A percentile compares a stretch with the other conserved stretches of the same genome.
Evolutionary conservation across 148 eudicot genomes (phyloP).

Genomic region (Pharnaceum exiguum): DNA sequence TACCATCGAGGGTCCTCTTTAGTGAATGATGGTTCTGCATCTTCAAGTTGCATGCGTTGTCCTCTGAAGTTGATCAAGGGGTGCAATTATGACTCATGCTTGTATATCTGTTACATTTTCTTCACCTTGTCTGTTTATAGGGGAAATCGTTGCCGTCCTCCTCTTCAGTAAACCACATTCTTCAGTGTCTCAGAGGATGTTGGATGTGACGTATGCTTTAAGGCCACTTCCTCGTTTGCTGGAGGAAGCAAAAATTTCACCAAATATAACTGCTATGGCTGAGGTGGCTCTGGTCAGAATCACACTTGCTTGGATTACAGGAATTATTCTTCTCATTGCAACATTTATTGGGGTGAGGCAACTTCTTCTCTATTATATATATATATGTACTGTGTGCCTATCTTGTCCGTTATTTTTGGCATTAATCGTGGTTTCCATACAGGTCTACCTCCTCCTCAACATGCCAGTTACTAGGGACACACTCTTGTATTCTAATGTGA

Average conservation of each 20-base stretch:
- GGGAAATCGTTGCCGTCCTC: slow-evolving; percentile 72
- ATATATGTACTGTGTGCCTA: not conserved
- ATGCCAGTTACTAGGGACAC: slow-evolving; percentile 95
- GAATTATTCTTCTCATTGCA: slow-evolving; percentile 72
- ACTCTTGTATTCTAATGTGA: slow-evolving; percentile 84
- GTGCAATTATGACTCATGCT: not conserved
- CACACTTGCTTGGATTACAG: slow-evolving; percentile 81
- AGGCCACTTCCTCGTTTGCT: slow-evolving; percentile 53
- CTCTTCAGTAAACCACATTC: slow-evolving; percentile 30
- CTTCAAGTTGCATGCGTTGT: too few relatives aligned
- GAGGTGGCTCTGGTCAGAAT: slow-evolving; percentile 63
- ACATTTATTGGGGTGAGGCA: slow-evolving; percentile 75
- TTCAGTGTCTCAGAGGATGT: slow-evolving; percentile 34
- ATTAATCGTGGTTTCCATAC: slow-evolving; percentile 20
- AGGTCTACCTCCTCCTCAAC: slow-evolving; percentile 64
- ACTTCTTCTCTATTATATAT: not conserved
- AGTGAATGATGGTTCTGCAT: too few relatives aligned
- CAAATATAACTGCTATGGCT: slow-evolving; percentile 17
- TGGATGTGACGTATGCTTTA: slow-evolving; percentile 40
- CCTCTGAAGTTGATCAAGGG: too few relatives aligned
- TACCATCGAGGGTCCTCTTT: too few relatives aligned
- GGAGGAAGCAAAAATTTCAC: slow-evolving; percentile 42
- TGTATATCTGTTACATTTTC: not conserved
- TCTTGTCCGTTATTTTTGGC: not conserved
- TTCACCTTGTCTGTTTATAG: slow-evolving; percentile 27